phyloP scores from a whole-genome alignment of 371 early-diverging fungal species.

The Actinomortierella ambigua region DNA sequence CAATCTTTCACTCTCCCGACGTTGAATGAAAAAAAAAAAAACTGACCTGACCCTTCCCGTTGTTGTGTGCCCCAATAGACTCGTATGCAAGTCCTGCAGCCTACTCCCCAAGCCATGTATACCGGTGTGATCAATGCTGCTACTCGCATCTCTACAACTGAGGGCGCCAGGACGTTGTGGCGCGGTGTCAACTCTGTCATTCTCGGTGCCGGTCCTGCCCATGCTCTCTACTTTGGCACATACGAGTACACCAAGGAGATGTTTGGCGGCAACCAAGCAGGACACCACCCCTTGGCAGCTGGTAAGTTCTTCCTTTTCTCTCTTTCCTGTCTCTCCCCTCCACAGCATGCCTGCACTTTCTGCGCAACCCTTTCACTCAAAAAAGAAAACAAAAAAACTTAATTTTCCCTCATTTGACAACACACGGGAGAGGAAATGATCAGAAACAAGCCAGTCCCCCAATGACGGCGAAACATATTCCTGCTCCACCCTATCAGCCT shows the following conservation, averaged over 20 bases:
- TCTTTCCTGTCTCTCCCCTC: background rate
- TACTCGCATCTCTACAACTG: constrained; percentile 67
- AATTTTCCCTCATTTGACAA: background rate
- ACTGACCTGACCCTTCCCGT: background rate
- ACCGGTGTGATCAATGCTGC: constrained; percentile 65
- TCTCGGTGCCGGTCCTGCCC: constrained; percentile 95
- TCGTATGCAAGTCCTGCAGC: constrained; percentile 83
- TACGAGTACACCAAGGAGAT: constrained; percentile 89
- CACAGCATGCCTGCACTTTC: no score
- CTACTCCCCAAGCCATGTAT: constrained; percentile 64
- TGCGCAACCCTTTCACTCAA: constrained; percentile 4
- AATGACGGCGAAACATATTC: background rate
- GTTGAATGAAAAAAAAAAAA: no score
- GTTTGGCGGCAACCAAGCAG: constrained; percentile 62
- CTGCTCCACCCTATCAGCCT: background rate
- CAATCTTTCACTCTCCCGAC: no score
- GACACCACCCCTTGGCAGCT: constrained; percentile 67
- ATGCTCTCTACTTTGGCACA: constrained; percentile 94
- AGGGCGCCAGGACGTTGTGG: constrained; percentile 83
- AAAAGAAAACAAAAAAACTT: background rate
- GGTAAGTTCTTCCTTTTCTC: constrained; percentile 48
- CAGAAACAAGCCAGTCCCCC: no score
- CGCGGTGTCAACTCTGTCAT: constrained; percentile 92
- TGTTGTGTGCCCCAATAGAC: constrained; percentile 57
- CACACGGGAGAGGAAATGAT: no score